Conservation (phyloP, 768 basidiomycete species). For the Kwoniella sp. region DNA sequence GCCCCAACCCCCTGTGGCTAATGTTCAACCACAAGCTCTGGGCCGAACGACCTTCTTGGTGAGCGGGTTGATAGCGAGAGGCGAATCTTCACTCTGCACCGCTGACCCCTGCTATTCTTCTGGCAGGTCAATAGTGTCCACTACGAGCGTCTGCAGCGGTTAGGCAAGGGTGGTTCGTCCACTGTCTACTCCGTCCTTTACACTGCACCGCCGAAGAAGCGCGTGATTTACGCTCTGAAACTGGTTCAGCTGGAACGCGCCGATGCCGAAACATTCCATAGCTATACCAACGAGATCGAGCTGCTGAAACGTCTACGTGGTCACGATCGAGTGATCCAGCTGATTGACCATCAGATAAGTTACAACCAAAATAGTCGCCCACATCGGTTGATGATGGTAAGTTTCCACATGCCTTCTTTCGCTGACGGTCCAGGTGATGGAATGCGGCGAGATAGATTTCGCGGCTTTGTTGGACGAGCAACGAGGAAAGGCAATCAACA, state of each 20-base stretch:
- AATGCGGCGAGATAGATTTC: slow-evolving; percentile 91
- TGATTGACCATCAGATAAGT: slow-evolving; percentile 86
- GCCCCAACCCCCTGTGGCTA: too few relatives aligned
- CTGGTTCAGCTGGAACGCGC: slow-evolving; percentile 83
- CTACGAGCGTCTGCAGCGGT: slow-evolving; percentile 79
- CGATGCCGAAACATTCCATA: slow-evolving; percentile 79
- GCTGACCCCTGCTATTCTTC: not conserved
- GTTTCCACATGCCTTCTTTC: slow-evolving; percentile 1
- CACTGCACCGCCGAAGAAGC: slow-evolving; percentile 54
- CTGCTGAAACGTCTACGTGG: slow-evolving; percentile 90
- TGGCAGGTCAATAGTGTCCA: slow-evolving; percentile 68
- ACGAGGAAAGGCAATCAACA: slow-evolving; percentile 75
- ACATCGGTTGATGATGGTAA: slow-evolving; percentile 60
- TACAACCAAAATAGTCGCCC: slow-evolving; percentile 61
- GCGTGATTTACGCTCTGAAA: slow-evolving; percentile 82
- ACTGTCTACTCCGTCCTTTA: slow-evolving; percentile 88
- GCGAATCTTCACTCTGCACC: too few relatives aligned
- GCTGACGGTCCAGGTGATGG: slow-evolving; percentile 64
- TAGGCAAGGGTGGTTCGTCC: slow-evolving; percentile 93
- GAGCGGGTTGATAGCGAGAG: too few relatives aligned
- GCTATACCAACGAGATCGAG: slow-evolving; percentile 95
- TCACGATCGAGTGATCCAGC: slow-evolving; percentile 82
- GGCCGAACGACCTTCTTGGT: slow-evolving; percentile 29
- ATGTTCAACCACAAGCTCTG: too few relatives aligned
- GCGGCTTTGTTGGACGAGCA: slow-evolving; percentile 78